phyloP scores from a whole-genome alignment of 2,329 filamentous ascomycete genomes.

The Nemania abortiva region DNA sequence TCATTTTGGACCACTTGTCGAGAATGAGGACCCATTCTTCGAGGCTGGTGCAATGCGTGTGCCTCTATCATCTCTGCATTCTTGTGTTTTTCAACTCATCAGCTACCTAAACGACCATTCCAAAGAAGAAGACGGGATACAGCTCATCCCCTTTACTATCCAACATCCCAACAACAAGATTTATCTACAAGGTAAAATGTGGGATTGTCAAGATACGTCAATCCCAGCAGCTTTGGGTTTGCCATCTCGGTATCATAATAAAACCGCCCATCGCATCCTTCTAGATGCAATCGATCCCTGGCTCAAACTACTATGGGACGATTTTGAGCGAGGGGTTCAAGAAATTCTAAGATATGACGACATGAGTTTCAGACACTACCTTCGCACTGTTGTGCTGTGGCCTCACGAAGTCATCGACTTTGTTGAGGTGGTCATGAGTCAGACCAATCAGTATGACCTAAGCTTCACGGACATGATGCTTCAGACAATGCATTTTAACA shows the following conservation, averaged over 20 bases:
- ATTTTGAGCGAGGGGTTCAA: constrained; percentile 32
- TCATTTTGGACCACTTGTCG: too few relatives aligned
- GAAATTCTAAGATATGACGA: constrained; percentile 35
- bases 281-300: constrained; percentile 20
- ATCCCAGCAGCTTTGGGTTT: constrained; percentile 1
- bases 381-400: constrained; percentile 19
- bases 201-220: neutral
- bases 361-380: constrained; percentile 29
- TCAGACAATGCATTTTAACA: constrained; percentile 35
- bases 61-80: too few relatives aligned
- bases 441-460: constrained; percentile 37
- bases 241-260: constrained; percentile 22
- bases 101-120: too few relatives aligned
- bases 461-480: constrained; percentile 36
- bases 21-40: too few relatives aligned
- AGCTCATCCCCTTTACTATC: too few relatives aligned
- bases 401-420: constrained; percentile 38
- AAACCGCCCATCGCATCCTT: constrained; percentile 28
- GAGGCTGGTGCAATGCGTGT: too few relatives aligned
- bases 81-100: too few relatives aligned
- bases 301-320: constrained; percentile 23
- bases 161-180: too few relatives aligned
- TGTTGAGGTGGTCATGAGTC: constrained; percentile 29
- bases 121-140: too few relatives aligned
- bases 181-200: too few relatives aligned